Base-by-base conservation (phyloP, 192 early-diverging fungal genomes). In the Dispira parvispora region DNA sequence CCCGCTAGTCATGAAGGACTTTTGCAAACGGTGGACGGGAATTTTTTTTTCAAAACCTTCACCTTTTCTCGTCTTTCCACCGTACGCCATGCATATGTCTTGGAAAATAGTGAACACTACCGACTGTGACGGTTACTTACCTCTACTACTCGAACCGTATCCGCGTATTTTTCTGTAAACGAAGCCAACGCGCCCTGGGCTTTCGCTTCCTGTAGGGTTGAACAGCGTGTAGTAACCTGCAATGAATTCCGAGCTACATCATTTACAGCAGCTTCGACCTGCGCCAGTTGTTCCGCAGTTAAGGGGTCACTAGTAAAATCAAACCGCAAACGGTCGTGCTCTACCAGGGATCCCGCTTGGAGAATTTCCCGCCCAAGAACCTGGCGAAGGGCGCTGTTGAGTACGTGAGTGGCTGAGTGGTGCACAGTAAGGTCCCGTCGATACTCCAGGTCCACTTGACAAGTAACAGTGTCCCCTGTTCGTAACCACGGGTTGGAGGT, bases 361-460 rank as follows among this genome's bases (percentile, higher is more conserved):
- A 77, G 71, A 38, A 80, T 72, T 13, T 69, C 67, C 26, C 72
- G 64, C 9, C 72, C 67, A 0, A 80, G 50, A 0, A 78, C 69
- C 38, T 67, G 67, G 38, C 75, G 70, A 45, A 82, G 57, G 2
- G 72, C 81, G n/a, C 75, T 77, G 52, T 82, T 78, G 18, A 82
- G 53, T 13, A 80, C 25, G 64, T 82, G 81, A 0, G 81, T 82
- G 3, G 81, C 81, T 12, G 78, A 75, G 43, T 82, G 81, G 54
- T 82, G 81, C 1, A 74, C 67, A 4, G 77, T 77, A 3, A 75
- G 66, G 0, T 75, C 75, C 27, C 70, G 67, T 18, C 81, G 70
- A 46, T 70, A 63, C 11, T 42, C 54, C 1, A 63, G 18, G 61
- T 80, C 75, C 0, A 82, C 77, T 26, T 68, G 44, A 0, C 71